Evolutionary conservation across 345 rosid genomes (phyloP).

Genomic region (Dipteronia sinensis): DNA sequence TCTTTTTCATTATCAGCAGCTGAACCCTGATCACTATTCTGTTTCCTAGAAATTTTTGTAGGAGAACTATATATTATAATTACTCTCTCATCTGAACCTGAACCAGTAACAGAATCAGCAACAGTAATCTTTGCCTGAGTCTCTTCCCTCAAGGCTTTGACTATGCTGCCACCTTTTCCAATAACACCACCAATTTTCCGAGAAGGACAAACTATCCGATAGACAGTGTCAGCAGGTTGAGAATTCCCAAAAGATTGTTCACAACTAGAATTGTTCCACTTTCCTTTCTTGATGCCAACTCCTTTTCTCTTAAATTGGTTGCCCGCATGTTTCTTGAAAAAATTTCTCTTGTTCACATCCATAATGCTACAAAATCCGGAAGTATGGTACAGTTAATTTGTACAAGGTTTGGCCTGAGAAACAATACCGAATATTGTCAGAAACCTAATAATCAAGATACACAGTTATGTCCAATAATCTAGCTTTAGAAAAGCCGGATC

Average conservation of each 20-base stretch:
- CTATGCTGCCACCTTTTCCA: constrained; percentile 58
- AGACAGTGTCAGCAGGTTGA: constrained; percentile 52
- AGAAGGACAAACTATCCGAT: constrained; percentile 57
- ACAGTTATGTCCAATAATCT: background rate
- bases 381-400: background rate
- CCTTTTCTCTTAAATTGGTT: constrained; percentile 49
- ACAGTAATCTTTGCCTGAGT: constrained; percentile 57
- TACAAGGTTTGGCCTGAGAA: background rate
- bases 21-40: constrained; percentile 27
- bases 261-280: constrained; percentile 32
- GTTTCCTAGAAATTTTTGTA: constrained; percentile 26
- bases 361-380: constrained; percentile 26
- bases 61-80: constrained; percentile 53
- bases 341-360: constrained; percentile 49
- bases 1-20: constrained; percentile 30
- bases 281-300: constrained; percentile 33
- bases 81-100: constrained; percentile 66
- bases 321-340: constrained; percentile 39
- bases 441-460: background rate
- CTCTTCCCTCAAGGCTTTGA: constrained; percentile 54
- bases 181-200: constrained; percentile 63
- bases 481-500: background rate
- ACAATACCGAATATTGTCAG: background rate
- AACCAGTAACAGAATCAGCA: constrained; percentile 54
- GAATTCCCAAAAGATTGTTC: constrained; percentile 35